phyloP scores from a whole-genome alignment of 2,329 filamentous ascomycete species.

The Rosellinia necatrix region DNA sequence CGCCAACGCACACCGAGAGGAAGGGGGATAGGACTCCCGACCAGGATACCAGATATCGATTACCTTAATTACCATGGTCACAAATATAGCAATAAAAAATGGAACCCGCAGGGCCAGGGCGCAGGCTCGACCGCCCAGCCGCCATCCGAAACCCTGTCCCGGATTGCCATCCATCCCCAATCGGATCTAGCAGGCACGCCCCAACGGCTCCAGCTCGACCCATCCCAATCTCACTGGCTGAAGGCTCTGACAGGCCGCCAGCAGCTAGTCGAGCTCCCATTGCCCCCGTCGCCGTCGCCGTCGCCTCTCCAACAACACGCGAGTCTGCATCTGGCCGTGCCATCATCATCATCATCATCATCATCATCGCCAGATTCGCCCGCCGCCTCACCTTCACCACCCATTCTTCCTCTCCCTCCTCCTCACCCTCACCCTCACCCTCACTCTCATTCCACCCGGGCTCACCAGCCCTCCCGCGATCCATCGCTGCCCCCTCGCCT shows the following conservation, averaged over 20 bases:
- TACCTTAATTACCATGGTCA: constrained; percentile 11
- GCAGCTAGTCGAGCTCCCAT: not conserved
- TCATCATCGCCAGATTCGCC: not conserved
- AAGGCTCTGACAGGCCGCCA: constrained; percentile 9
- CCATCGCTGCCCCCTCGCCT: constrained; percentile 27
- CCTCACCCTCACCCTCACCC: constrained; percentile 6
- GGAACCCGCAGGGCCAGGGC: constrained; percentile 6
- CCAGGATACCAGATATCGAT: no score
- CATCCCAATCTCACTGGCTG: constrained; percentile 22
- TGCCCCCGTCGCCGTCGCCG: not conserved
- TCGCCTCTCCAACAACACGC: not conserved
- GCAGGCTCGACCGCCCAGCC: constrained; percentile 4
- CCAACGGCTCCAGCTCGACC: constrained; percentile 20
- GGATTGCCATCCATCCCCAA: constrained; percentile 18
- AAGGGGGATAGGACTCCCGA: not conserved
- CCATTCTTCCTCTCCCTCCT: not conserved
- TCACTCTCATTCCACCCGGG: not conserved
- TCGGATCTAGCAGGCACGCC: constrained; percentile 15
- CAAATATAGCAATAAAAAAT: constrained; percentile 26
- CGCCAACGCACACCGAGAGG: no score
- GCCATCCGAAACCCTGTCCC: constrained; percentile 15
- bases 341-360: not conserved
- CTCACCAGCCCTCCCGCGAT: constrained; percentile 5
- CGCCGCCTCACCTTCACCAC: not conserved
- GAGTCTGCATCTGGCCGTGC: not conserved